These are phyloP conservation scores for Pythium sukuiense DNA, from an alignment of 352 stramenopile species.

Conservation along the genomic window DNA sequence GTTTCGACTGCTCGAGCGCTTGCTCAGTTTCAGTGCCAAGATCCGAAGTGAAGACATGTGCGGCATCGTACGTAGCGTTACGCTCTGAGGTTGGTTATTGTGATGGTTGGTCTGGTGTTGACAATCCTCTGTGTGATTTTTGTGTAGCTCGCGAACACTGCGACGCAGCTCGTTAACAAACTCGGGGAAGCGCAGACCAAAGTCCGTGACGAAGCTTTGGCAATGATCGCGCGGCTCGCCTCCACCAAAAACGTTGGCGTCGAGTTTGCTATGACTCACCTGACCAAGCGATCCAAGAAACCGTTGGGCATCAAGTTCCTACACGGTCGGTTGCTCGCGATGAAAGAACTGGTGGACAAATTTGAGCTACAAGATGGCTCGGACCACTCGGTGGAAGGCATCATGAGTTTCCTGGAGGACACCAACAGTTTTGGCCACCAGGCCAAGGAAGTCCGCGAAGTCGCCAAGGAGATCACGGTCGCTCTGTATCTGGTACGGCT, in stretches of 20 bases:
- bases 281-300: conserved; percentile 77
- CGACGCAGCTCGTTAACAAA: conserved; percentile 80
- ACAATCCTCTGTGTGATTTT: neutral
- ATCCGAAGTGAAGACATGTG: conserved; percentile 66
- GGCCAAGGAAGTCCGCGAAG: conserved; percentile 86
- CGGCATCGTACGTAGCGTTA: conserved; percentile 47
- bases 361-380: conserved; percentile 52
- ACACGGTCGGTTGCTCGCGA: conserved; percentile 54
- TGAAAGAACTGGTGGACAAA: conserved; percentile 58
- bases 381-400: conserved; percentile 52
- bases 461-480: conserved; percentile 86
- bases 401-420: conserved; percentile 84
- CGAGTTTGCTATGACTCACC: conserved; percentile 54
- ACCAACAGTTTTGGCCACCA: conserved; percentile 86
- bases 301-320: conserved; percentile 71
- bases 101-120: neutral
- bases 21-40: conserved; percentile 49
- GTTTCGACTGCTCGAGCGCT: conserved; percentile 62
- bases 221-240: conserved; percentile 44
- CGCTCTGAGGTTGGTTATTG: neutral
- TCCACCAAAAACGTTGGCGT: conserved; percentile 68
- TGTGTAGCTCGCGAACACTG: conserved; percentile 65
- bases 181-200: conserved; percentile 71
- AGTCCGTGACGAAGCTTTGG: conserved; percentile 67
- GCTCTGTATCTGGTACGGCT: conserved; percentile 56